Evolutionary conservation across 2,329 filamentous ascomycete species (phyloP).

Genomic region (Fusarium austroafricanum): DNA sequence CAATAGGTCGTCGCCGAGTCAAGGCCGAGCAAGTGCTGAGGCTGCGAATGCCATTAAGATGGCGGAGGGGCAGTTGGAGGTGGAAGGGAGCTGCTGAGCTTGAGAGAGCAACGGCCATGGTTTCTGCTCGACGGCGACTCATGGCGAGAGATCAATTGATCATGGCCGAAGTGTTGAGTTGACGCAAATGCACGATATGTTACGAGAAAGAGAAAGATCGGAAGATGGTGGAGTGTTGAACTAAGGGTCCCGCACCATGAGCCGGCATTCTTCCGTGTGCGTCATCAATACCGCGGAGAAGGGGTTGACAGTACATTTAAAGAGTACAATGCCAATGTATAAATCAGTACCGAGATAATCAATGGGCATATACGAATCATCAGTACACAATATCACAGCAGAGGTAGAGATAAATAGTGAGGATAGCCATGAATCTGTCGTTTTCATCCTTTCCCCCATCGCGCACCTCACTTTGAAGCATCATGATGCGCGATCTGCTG

Average conservation of each 20-base stretch:
- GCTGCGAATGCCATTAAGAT: conserved; percentile 33
- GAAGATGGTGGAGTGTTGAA: conserved; percentile 36
- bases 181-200: background rate
- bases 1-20: conserved; percentile 22
- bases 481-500: conserved; percentile 37
- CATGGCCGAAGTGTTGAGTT: conserved; percentile 38
- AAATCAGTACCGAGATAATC: background rate
- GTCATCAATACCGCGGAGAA: conserved; percentile 19
- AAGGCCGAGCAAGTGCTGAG: conserved; percentile 22
- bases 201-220: conserved; percentile 19
- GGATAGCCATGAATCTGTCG: conserved; percentile 33
- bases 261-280: conserved; percentile 39
- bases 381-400: background rate
- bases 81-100: conserved; percentile 34
- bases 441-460: conserved; percentile 41
- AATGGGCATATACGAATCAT: background rate
- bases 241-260: conserved; percentile 20
- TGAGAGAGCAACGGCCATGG: conserved; percentile 44
- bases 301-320: background rate
- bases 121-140: conserved; percentile 46
- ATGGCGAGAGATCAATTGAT: conserved; percentile 48
- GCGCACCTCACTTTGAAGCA: conserved; percentile 33
- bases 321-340: background rate
- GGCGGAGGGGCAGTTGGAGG: conserved; percentile 17
- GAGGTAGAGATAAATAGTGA: conserved; percentile 2